Percentiles rank a stretch among this genome's conserved stretches.
phyloP scores from a whole-genome alignment of 257 asterid species.

The Schizonepeta tenuifolia region DNA sequence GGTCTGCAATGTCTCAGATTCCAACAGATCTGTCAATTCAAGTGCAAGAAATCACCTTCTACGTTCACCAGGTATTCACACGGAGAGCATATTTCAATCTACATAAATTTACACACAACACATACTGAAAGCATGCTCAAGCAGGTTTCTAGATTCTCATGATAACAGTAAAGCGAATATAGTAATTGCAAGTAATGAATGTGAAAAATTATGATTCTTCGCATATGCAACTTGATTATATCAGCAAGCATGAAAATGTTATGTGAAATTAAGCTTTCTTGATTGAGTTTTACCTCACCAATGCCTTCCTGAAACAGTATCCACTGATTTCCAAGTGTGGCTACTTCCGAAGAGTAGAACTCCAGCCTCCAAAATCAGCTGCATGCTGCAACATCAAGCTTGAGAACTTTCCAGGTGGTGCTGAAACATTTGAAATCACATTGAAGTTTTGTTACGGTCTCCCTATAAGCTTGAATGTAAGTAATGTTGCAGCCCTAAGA shows the following conservation, averaged over 20 bases:
- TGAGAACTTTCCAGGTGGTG: constrained; percentile 79
- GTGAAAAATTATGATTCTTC: neutral
- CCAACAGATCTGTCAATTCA: constrained; percentile 79
- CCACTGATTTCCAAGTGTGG: constrained; percentile 66
- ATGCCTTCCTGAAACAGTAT: constrained; percentile 55
- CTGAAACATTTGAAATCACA: constrained; percentile 64
- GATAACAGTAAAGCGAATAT: neutral
- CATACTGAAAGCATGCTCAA: neutral
- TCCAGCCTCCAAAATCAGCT: constrained; percentile 44
- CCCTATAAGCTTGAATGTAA: constrained; percentile 55
- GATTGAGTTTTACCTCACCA: constrained; percentile 18
- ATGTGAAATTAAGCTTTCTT: neutral
- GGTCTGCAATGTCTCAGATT: constrained; percentile 68
- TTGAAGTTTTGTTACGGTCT: constrained; percentile 70
- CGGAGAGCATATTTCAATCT: neutral
- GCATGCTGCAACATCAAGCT: constrained; percentile 51
- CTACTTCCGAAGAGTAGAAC: constrained; percentile 56
- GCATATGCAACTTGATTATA: neutral
- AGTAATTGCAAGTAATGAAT: neutral
- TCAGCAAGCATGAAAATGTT: neutral
- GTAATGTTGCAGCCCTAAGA: constrained; percentile 68
- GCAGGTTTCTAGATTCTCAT: neutral
- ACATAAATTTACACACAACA: neutral
- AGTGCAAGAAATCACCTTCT: constrained; percentile 74
- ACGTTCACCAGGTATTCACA: constrained; percentile 72